Base-by-base conservation (phyloP, 2,329 filamentous ascomycete species). In the Lasiodiplodia sp. region DNA sequence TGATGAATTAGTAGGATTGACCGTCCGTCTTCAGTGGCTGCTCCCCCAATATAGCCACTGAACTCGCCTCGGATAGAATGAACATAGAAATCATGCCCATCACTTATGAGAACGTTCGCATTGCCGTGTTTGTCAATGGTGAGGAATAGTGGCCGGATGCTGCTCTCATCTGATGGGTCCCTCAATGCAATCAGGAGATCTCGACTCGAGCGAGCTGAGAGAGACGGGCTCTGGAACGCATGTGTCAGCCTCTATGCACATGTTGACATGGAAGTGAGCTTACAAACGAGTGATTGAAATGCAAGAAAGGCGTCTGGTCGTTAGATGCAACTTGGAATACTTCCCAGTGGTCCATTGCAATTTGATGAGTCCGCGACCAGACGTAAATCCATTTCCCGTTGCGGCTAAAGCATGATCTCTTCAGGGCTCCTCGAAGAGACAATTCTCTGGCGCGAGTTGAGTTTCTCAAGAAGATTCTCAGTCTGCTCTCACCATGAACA, bases 71-170 rank as follows among this genome's bases (percentile, higher is more conserved):
- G 37, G 3, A 56, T 52, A 5, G 21, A 31, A 18, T 28, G 37
- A 21, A 37, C 28, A 23, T 28, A 53, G 2, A 53, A 34, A 10
- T 4, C 14, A 18, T 56, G 16, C 0, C 63, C 51, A 44, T 66
- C 51, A 5, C 11, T 23, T n/a, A 56, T 37, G 4, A 60, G 18
- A 21, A 47, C 37, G 4, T 21, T 31, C 7, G 49, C 63, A 40
- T 66, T 66, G 2, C 51, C 63, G 18, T 66, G 51, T 37, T 31
- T 31, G 40, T 66, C 51, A 40, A 66, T 31, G 23, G 63, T 56
- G 23, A 66, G 51, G 5, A 66, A 66, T 14, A 66, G 38, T n/a
- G 51, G 51, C 31, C 57, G 57, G 11, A 34, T 3, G 28, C 3
- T 31, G 16, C 8, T 34, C 23, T 31, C 28, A 18, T 66, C 37